A percentile compares a stretch with the other conserved stretches of the same genome.
phyloP scores from a whole-genome alignment of 169 alveolate genomes.

The Plasmodium yoelii region DNA sequence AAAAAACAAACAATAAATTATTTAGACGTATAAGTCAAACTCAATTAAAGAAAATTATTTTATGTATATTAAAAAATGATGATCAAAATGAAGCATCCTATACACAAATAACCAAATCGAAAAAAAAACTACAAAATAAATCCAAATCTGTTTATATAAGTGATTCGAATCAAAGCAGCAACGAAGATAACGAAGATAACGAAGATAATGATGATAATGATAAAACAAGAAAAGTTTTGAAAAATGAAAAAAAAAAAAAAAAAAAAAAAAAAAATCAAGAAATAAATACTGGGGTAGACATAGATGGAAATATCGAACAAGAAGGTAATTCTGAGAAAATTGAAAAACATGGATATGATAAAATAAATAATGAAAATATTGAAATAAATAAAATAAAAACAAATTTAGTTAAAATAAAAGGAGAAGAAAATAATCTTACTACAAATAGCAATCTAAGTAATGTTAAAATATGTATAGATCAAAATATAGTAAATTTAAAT shows the following conservation, averaged over 20 bases:
- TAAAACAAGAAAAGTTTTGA: neutral
- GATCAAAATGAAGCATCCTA: neutral
- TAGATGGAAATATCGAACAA: neutral
- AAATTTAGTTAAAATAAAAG: neutral
- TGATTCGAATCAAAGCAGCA: too few relatives aligned
- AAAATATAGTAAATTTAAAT: constrained; percentile 2
- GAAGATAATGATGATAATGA: neutral
- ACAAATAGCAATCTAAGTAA: neutral
- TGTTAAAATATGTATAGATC: constrained; percentile 4
- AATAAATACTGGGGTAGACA: neutral
- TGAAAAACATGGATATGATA: too few relatives aligned
- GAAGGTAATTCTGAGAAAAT: too few relatives aligned
- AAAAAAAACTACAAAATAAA: neutral
- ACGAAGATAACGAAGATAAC: neutral
- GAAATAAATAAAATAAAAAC: neutral
- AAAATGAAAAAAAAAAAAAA: neutral
- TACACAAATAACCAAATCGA: neutral
- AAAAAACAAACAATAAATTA: constrained; percentile 10
- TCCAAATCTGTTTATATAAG: too few relatives aligned
- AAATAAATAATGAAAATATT: neutral
- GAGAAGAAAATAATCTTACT: constrained; percentile 7
- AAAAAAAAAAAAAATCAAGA: neutral
- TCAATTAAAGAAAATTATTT: constrained; percentile 17
- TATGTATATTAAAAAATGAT: constrained; percentile 20
- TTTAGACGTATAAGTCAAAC: constrained; percentile 36